phyloP scores from a whole-genome alignment of 2,329 filamentous ascomycete species.

The Ceratocystiopsis minuta region DNA sequence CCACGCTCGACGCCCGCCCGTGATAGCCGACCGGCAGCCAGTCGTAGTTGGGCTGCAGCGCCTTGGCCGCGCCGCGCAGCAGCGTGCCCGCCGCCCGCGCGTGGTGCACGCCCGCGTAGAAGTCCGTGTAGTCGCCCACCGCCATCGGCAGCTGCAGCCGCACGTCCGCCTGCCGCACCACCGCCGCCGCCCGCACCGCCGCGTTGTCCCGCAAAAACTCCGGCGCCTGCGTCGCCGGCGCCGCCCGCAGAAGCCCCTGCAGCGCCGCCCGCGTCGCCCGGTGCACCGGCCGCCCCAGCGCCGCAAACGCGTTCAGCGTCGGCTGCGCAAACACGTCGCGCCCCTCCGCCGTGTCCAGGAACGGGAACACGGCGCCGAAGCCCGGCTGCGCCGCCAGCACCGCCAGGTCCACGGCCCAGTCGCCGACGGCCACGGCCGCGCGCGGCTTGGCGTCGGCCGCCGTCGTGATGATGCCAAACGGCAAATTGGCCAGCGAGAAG shows the following conservation, averaged over 20 bases:
- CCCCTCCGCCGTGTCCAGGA: not conserved
- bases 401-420: not conserved
- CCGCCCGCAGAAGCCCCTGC: not conserved
- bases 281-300: not conserved
- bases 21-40: slow-evolving; percentile 72
- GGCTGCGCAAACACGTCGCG: not conserved
- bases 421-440: not conserved
- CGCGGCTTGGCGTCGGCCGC: not conserved
- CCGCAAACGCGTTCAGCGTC: slow-evolving; percentile 3
- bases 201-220: not conserved
- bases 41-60: slow-evolving; percentile 65
- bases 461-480: slow-evolving; percentile 4
- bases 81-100: not conserved
- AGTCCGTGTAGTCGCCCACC: slow-evolving; percentile 6
- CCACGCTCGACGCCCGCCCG: slow-evolving; percentile 56
- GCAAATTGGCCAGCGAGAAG: slow-evolving; percentile 5
- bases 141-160: slow-evolving; percentile 3
- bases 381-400: not conserved
- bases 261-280: not conserved
- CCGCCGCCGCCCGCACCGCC: not conserved
- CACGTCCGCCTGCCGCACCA: not conserved
- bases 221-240: not conserved
- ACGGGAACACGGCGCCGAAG: slow-evolving; percentile 7
- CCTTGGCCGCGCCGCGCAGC: slow-evolving; percentile 46
- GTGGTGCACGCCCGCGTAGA: slow-evolving; percentile 4